Conservation (phyloP, 306 rosid species). For the Vigna trinervia region DNA sequence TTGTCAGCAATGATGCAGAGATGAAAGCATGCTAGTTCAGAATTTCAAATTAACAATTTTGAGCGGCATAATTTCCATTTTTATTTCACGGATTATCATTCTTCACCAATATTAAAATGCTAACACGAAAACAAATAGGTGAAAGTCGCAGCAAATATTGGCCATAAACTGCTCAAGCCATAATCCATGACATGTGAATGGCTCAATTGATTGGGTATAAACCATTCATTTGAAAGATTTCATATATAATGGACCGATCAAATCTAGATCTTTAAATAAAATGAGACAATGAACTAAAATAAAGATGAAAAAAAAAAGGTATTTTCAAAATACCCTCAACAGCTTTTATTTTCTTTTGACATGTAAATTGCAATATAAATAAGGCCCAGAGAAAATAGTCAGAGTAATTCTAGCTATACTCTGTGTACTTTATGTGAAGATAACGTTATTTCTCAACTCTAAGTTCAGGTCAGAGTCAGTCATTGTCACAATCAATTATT, state of each 20-base stretch:
- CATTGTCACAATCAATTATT: not conserved
- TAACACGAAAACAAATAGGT: not conserved
- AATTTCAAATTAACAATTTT: constrained; percentile 8
- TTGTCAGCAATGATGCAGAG: constrained; percentile 4
- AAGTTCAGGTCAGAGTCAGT: not conserved
- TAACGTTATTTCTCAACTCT: not conserved
- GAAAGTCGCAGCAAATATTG: constrained; percentile 5
- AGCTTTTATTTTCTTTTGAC: not conserved
- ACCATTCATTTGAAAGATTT: constrained; percentile 14
- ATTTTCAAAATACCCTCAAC: not conserved
- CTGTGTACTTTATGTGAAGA: not conserved
- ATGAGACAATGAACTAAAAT: not conserved
- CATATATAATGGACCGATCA: not conserved
- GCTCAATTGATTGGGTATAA: not conserved
- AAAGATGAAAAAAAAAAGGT: not conserved
- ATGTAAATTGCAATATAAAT: not conserved
- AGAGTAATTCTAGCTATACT: not conserved
- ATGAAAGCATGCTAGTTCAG: not conserved
- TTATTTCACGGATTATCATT: too few species aligned
- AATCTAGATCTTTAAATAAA: constrained; percentile 3
- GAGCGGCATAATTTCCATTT: not conserved
- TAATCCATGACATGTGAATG: constrained; percentile 12
- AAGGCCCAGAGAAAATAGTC: not conserved
- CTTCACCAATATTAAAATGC: too few species aligned
- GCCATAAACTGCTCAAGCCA: not conserved